These are phyloP conservation scores for Phoenix dactylifera DNA, from an alignment of 176 grass and related monocot genomes.

Conservation along the genomic window DNA sequence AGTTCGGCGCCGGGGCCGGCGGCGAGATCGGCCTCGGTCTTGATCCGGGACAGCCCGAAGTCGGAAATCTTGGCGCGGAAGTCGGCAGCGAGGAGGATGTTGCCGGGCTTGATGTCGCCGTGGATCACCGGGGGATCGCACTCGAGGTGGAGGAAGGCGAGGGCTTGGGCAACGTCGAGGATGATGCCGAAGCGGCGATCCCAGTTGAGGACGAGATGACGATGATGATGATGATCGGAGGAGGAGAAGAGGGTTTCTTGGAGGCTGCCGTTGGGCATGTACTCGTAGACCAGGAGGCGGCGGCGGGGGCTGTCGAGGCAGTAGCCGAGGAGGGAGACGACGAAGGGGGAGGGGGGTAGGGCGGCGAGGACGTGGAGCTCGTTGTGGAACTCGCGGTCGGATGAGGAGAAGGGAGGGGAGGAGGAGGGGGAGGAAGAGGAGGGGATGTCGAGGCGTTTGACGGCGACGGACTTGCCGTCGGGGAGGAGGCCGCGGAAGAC, in stretches of 20 bases:
- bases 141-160: slow-evolving; percentile 61
- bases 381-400: slow-evolving; percentile 27
- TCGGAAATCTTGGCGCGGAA: slow-evolving; percentile 74
- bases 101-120: slow-evolving; percentile 90
- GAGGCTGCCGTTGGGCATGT: slow-evolving; percentile 57
- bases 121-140: slow-evolving; percentile 71
- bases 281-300: slow-evolving; percentile 54
- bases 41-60: slow-evolving; percentile 76
- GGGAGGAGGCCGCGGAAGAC: slow-evolving; percentile 56
- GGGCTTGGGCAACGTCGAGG: slow-evolving; percentile 46
- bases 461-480: slow-evolving; percentile 22
- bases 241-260: slow-evolving; percentile 40
- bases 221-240: neutral
- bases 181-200: slow-evolving; percentile 33
- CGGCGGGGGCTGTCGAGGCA: slow-evolving; percentile 24
- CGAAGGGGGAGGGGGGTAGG: slow-evolving; percentile 37
- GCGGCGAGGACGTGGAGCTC: slow-evolving; percentile 46
- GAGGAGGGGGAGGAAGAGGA: slow-evolving; percentile 23
- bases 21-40: slow-evolving; percentile 29
- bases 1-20: slow-evolving; percentile 31
- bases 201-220: slow-evolving; percentile 35
- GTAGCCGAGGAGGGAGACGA: slow-evolving; percentile 51
- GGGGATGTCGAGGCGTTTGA: slow-evolving; percentile 17
- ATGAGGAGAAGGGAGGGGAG: slow-evolving; percentile 14
- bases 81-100: slow-evolving; percentile 55